Conservation (phyloP, 2,329 filamentous ascomycete genomes). For the Thelonectria discophora region DNA sequence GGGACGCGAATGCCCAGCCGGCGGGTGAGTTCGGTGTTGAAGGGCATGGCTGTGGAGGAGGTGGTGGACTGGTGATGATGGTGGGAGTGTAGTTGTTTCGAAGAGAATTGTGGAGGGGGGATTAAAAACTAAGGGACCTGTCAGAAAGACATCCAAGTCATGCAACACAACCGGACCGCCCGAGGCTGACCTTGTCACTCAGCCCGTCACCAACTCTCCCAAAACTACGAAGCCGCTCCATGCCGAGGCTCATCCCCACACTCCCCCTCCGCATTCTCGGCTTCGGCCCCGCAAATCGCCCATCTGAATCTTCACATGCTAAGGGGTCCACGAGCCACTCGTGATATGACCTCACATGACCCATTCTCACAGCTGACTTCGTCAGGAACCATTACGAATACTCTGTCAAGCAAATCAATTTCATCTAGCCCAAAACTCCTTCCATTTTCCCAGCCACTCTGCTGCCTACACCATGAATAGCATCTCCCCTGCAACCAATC, state of each 20-base stretch:
- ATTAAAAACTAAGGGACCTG: not conserved
- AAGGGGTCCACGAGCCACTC: slow-evolving; percentile 4
- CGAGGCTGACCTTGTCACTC: slow-evolving; percentile 2
- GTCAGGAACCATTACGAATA: too few relatives aligned
- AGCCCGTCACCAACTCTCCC: not conserved
- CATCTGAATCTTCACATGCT: slow-evolving; percentile 1
- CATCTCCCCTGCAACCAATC: not conserved
- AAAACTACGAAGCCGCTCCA: not conserved
- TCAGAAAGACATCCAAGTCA: not conserved
- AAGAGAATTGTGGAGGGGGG: not conserved
- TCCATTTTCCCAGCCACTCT: not conserved
- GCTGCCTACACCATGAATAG: slow-evolving; percentile 9
- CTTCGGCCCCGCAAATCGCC: slow-evolving; percentile 21
- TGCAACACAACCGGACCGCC: slow-evolving; percentile 5
- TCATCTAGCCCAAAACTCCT: too few relatives aligned
- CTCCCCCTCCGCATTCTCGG: slow-evolving; percentile 24
- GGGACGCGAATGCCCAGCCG: slow-evolving; percentile 71
- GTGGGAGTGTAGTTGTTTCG: not conserved
- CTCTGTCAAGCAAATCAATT: too few relatives aligned
- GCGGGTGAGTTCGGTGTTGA: slow-evolving; percentile 66
- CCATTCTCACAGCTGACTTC: not conserved
- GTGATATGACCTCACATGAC: slow-evolving; percentile 16
- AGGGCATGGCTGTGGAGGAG: slow-evolving; percentile 56
- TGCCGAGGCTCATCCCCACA: slow-evolving; percentile 35
- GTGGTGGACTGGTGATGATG: not conserved